Evolutionary conservation across 2,329 filamentous ascomycete genomes (phyloP), one percentile per base, ranked within the genome.

Genomic region (Thermothelomyces thermophilus): DNA sequence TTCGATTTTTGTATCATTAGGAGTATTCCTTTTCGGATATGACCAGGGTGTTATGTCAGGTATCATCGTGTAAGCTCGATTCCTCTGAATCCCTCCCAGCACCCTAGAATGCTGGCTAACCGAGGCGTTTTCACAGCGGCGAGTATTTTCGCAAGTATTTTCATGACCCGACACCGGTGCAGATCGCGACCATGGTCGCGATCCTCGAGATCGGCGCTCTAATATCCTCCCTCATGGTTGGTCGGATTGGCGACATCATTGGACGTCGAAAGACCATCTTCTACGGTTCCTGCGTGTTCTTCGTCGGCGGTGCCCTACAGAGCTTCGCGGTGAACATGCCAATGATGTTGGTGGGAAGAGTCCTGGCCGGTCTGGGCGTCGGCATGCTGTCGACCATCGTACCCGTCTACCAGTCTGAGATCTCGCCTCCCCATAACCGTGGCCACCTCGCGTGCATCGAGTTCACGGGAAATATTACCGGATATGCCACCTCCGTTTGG

Each of bases 391-490:
- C 90, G 0, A 91, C 90, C 41, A 95, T 95, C 58, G 89, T 95
- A 1, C 90, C 90, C 0, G 86, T 95, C 40, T 95, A 95, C 65
- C 90, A 95, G 65, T 91, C 90, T 39, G 90, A 95, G 66, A 95
- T 95, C 63, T 96, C 91, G 37, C 93, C 93, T 42, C 90, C 93
- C 5, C 93, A 98, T 64, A 97, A 95, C 68, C 80, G 93, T 62
- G 93, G 93, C 56, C 94, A 93, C 70, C 77, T 98, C 54, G 93
- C 91, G 20, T 97, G 93, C 67, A 97, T 98, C 58, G 93, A 98
- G 67, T 98, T 97, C 64, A 91, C 91, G 0, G 93, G 93, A 47
- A 98, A 98, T 69, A 95, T 98, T 56, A 84, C 88, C 54, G 93
- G 93, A 28, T 98, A 98, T 66, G 86, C 91, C 48, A 90, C 89